phyloP scores from a whole-genome alignment of 2,329 filamentous ascomycete genomes.

The Chrysoporthe austroafricana region DNA sequence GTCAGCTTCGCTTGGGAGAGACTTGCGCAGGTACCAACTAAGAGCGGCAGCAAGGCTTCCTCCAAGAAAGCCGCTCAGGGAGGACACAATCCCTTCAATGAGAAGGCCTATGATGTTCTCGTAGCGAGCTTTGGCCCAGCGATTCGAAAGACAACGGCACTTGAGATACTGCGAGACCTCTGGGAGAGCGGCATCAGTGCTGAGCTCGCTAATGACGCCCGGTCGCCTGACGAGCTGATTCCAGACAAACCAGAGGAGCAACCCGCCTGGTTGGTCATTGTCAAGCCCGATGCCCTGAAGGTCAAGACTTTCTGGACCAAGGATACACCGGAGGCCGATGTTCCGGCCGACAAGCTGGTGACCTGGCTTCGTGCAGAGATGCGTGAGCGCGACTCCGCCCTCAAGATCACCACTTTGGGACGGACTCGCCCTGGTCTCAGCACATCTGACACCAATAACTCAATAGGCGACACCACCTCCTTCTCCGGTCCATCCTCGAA shows the following conservation, averaged over 20 bases:
- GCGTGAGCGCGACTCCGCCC: conserved; percentile 71
- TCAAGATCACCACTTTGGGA: conserved; percentile 40
- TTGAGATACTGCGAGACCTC: conserved; percentile 76
- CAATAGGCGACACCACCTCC: conserved; percentile 13
- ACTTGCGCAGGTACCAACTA: conserved; percentile 67
- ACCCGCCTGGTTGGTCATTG: conserved; percentile 86
- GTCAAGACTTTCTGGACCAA: conserved; percentile 78
- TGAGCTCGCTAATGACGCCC: conserved; percentile 80
- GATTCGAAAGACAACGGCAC: conserved; percentile 73
- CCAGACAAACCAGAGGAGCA: conserved; percentile 75
- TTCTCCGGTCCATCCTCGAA: conserved; percentile 34
- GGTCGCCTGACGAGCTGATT: conserved; percentile 78
- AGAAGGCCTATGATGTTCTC: conserved; percentile 80
- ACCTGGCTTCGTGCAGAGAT: conserved; percentile 81
- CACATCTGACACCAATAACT: conserved; percentile 13
- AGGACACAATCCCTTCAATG: conserved; percentile 65
- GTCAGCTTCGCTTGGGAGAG: conserved; percentile 91
- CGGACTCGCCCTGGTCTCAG: conserved; percentile 17
- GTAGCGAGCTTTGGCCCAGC: conserved; percentile 84
- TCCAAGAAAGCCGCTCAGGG: conserved; percentile 70
- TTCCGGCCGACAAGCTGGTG: conserved; percentile 74
- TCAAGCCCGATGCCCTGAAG: conserved; percentile 81
- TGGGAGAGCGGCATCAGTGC: conserved; percentile 87
- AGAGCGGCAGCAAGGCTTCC: conserved; percentile 57
- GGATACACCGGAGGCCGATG: conserved; percentile 75